These are phyloP conservation scores for Sparassis latifolia DNA, from an alignment of 1,284 basidiomycete species.

Conservation along the genomic window DNA sequence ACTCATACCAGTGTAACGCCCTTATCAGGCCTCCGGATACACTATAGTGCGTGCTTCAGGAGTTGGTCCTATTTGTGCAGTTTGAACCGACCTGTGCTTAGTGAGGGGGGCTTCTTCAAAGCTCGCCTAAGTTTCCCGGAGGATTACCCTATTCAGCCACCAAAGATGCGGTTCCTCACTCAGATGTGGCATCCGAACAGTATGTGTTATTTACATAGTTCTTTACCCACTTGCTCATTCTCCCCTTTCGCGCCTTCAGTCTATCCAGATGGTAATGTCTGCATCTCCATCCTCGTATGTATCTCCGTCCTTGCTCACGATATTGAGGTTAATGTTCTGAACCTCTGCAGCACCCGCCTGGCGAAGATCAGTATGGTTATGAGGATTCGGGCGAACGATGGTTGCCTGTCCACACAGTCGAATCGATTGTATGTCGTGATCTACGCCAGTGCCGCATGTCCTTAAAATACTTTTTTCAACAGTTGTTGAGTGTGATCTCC, in stretches of 20 bases:
- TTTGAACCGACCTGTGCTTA: conserved; percentile 22
- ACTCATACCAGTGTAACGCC: neutral
- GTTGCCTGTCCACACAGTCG: conserved; percentile 95
- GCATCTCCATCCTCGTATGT: conserved; percentile 91
- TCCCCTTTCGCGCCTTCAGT: conserved; percentile 48
- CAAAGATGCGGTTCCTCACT: conserved; percentile 93
- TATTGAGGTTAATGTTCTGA: conserved; percentile 4
- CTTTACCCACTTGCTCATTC: neutral
- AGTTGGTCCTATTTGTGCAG: too few species aligned
- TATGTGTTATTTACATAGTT: conserved; percentile 25
- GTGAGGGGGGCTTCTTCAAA: conserved; percentile 92
- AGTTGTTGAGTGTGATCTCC: conserved; percentile 97
- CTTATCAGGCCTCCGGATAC: conserved; percentile 75
- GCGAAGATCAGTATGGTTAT: conserved; percentile 96
- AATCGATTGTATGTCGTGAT: conserved; percentile 82
- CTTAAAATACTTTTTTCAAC: neutral
- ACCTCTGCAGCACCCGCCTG: conserved; percentile 77
- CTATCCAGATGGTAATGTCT: conserved; percentile 86
- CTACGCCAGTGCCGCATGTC: conserved; percentile 2
- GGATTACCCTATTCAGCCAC: conserved; percentile 89
- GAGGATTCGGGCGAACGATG: conserved; percentile 97
- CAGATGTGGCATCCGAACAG: conserved; percentile 99
- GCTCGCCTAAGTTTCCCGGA: conserved; percentile 82
- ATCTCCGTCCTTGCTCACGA: neutral
- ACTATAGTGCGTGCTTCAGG: conserved; percentile 57